Evolutionary conservation across 768 basidiomycete genomes (phyloP).

Genomic region (Boletus tylopilopsis): DNA sequence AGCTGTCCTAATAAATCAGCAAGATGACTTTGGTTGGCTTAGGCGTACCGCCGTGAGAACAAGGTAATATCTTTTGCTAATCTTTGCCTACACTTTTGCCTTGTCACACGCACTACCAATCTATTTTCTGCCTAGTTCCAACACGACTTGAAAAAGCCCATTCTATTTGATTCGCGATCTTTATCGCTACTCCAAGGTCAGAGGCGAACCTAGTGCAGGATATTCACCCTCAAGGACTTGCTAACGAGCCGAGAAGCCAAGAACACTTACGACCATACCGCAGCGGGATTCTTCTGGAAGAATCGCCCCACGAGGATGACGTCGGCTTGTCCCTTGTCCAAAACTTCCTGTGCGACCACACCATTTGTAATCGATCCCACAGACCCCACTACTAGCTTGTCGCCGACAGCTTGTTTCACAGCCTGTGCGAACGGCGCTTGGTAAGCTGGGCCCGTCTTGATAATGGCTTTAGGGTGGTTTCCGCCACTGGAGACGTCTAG

Average conservation of each 20-base stretch:
- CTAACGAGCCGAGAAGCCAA: neutral
- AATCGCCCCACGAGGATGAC: slow-evolving; percentile 47
- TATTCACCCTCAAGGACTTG: neutral
- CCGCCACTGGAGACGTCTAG: slow-evolving; percentile 73
- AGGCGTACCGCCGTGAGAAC: too few species aligned
- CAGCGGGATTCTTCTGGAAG: slow-evolving; percentile 60
- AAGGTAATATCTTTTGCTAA: too few species aligned
- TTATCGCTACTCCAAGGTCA: slow-evolving; percentile 47
- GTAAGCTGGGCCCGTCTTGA: slow-evolving; percentile 32
- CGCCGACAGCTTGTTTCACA: slow-evolving; percentile 45
- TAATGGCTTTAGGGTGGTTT: slow-evolving; percentile 38
- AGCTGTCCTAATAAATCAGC: too few species aligned
- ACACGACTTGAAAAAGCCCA: slow-evolving; percentile 48
- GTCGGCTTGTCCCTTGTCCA: slow-evolving; percentile 43
- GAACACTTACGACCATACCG: slow-evolving; percentile 35
- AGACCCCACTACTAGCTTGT: slow-evolving; percentile 32
- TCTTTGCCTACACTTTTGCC: too few species aligned
- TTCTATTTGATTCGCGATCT: slow-evolving; percentile 49
- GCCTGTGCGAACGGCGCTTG: slow-evolving; percentile 58
- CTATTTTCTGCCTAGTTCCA: neutral
- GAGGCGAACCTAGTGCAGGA: slow-evolving; percentile 41
- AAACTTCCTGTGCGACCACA: slow-evolving; percentile 40
- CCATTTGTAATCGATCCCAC: slow-evolving; percentile 33
- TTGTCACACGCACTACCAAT: slow-evolving; percentile 10
- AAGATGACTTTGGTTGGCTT: too few species aligned